Percentiles rank a stretch among this genome's conserved stretches.
Conservation (phyloP, 805 yeast species). For the Spathaspora arborariae region DNA sequence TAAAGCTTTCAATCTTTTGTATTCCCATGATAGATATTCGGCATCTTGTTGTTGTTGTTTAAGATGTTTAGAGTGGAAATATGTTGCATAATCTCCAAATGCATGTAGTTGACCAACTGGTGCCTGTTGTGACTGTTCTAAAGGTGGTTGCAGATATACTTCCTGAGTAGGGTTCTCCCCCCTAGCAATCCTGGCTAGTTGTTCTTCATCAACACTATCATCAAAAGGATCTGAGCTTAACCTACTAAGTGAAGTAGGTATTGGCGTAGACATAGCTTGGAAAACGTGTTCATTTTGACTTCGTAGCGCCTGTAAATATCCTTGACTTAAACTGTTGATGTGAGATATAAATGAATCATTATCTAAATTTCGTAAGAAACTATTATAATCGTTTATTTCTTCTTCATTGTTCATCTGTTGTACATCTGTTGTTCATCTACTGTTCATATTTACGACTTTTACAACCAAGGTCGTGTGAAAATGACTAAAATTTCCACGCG, state of each 20-base stretch:
- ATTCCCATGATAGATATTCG: constrained; percentile 47
- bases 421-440: too few relatives aligned
- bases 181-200: constrained; percentile 6
- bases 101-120: constrained; percentile 36
- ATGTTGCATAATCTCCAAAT: constrained; percentile 67
- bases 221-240: constrained; percentile 20
- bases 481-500: too few relatives aligned
- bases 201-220: constrained; percentile 17
- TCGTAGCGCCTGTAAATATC: not conserved
- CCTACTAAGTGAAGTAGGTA: constrained; percentile 1
- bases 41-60: constrained; percentile 62
- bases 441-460: too few relatives aligned
- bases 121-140: not conserved
- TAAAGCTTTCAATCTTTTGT: constrained; percentile 21
- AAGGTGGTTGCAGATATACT: not conserved
- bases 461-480: too few relatives aligned
- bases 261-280: constrained; percentile 7
- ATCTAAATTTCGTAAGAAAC: constrained; percentile 17
- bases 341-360: constrained; percentile 17
- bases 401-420: not conserved
- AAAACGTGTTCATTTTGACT: not conserved
- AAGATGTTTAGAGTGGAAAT: constrained; percentile 55
- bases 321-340: constrained; percentile 14
- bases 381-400: constrained; percentile 3
- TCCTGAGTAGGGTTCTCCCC: not conserved